A percentile compares a stretch with the other conserved stretches of the same genome.
phyloP scores from a whole-genome alignment of 768 basidiomycete genomes.

The Kwoniella europaea region DNA sequence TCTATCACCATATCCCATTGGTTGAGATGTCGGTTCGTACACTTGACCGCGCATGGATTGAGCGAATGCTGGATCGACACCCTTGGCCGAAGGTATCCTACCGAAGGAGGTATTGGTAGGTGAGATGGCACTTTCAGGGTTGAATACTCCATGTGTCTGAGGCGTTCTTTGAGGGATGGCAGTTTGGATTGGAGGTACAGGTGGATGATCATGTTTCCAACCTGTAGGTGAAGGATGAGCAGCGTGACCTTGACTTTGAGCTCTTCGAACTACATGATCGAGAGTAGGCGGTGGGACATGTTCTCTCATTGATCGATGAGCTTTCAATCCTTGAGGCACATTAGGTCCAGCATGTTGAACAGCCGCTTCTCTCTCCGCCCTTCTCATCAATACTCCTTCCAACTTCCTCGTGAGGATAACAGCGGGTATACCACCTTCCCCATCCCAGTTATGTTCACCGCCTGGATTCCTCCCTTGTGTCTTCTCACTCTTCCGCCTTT shows the following conservation, averaged over 20 bases:
- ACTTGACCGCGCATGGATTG: conserved; percentile 11
- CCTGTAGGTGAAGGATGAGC: not conserved
- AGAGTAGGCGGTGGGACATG: not conserved
- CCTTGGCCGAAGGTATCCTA: conserved; percentile 16
- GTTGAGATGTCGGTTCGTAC: not conserved
- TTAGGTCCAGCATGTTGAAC: not conserved
- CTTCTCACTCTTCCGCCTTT: conserved; percentile 9
- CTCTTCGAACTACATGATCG: conserved; percentile 12
- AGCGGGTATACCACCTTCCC: conserved; percentile 54
- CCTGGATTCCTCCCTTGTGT: conserved; percentile 40
- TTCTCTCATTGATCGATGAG: conserved; percentile 24
- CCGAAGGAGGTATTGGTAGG: conserved; percentile 23
- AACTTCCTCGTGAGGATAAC: conserved; percentile 33
- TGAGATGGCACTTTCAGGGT: conserved; percentile 15
- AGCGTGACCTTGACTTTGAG: conserved; percentile 23
- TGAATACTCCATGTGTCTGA: not conserved
- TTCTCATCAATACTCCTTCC: conserved; percentile 20
- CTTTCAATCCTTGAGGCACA: conserved; percentile 7
- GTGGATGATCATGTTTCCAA: not conserved
- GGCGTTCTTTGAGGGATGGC: conserved; percentile 10
- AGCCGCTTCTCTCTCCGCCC: conserved; percentile 15
- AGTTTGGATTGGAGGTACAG: conserved; percentile 15
- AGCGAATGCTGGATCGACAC: conserved; percentile 14
- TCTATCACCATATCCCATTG: conserved; percentile 8
- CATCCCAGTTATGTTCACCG: conserved; percentile 45